phyloP scores from a whole-genome alignment of 306 rosid species.

The Castanospermum australe region DNA sequence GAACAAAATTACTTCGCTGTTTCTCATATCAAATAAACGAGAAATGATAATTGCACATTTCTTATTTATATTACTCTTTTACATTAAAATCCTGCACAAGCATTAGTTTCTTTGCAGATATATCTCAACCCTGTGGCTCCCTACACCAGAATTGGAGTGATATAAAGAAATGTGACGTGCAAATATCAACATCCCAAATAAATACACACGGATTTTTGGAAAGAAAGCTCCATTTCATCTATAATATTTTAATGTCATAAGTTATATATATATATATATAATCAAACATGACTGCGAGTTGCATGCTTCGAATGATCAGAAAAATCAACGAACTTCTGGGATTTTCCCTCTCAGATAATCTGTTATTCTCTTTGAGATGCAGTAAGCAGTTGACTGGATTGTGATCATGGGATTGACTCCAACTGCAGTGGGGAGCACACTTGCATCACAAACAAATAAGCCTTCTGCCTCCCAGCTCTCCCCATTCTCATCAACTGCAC shows the following conservation, averaged over 20 bases:
- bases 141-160: not conserved
- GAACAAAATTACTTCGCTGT: not conserved
- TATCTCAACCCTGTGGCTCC: not conserved
- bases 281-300: not conserved
- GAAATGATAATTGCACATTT: not conserved
- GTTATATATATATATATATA: not conserved
- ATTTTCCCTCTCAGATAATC: conserved; percentile 6
- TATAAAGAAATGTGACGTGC: not conserved
- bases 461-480: conserved; percentile 84
- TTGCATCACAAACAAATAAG: conserved; percentile 68
- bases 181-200: not conserved
- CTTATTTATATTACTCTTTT: not conserved
- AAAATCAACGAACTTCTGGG: not conserved
- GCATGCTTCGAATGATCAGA: not conserved
- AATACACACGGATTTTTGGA: not conserved
- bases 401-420: conserved; percentile 94
- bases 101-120: not conserved
- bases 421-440: conserved; percentile 74
- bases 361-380: conserved; percentile 27
- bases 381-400: conserved; percentile 68
- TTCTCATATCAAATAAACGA: not conserved
- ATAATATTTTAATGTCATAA: not conserved
- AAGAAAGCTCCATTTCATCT: not conserved
- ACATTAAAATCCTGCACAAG: not conserved
- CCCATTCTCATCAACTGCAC: conserved; percentile 70